Percentiles rank a stretch among this genome's conserved stretches.
Evolutionary conservation across 1,284 basidiomycete genomes (phyloP).

Genomic region (Sphagnurus paluster): DNA sequence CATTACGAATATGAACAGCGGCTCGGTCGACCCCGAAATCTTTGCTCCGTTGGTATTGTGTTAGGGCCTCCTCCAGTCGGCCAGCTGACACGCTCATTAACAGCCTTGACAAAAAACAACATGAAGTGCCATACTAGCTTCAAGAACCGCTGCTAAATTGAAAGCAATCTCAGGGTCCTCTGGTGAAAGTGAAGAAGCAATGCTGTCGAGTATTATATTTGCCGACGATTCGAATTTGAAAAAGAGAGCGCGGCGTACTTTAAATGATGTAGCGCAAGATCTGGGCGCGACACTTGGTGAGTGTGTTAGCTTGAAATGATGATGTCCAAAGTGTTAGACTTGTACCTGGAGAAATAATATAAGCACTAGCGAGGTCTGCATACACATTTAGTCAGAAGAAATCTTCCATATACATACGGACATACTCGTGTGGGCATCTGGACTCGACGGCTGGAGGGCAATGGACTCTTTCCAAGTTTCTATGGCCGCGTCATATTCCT

Average conservation of each 20-base stretch:
- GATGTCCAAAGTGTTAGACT: constrained; percentile 4
- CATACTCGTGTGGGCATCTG: constrained; percentile 92
- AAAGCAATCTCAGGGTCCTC: constrained; percentile 95
- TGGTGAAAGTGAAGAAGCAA: constrained; percentile 83
- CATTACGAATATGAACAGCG: constrained; percentile 84
- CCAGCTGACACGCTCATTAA: constrained; percentile 53
- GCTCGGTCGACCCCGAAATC: constrained; percentile 84
- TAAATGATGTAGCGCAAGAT: constrained; percentile 88
- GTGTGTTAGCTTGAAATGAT: constrained; percentile 3
- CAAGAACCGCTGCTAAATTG: constrained; percentile 89
- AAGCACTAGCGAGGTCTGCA: constrained; percentile 89
- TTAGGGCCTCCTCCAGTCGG: constrained; percentile 77
- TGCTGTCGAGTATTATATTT: constrained; percentile 48
- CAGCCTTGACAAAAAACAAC: constrained; percentile 28
- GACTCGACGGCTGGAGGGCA: constrained; percentile 77
- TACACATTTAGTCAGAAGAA: constrained; percentile 6
- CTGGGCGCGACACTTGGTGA: constrained; percentile 71
- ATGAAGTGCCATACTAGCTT: constrained; percentile 67
- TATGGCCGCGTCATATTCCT: constrained; percentile 86
- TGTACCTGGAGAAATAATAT: constrained; percentile 73
- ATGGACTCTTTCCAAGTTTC: constrained; percentile 87
- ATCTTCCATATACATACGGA: constrained; percentile 21
- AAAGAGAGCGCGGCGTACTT: constrained; percentile 51
- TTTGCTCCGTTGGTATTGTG: constrained; percentile 78
- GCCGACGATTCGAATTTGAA: constrained; percentile 29